Conservation (phyloP, 1,284 basidiomycete genomes). For the Meira miltonrushii region DNA sequence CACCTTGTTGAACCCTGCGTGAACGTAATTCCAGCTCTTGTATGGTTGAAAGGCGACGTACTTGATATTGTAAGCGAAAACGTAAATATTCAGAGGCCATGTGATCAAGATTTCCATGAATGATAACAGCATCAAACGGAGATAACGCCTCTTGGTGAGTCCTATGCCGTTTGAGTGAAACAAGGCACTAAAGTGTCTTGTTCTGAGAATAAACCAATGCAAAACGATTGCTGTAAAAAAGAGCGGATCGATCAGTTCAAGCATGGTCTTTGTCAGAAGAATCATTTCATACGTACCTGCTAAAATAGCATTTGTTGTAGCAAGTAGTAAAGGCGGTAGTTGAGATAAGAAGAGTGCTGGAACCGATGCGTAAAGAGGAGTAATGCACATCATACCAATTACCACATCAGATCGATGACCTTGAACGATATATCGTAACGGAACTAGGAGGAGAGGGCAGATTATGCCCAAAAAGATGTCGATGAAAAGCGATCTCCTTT, state of each 20-base stretch:
- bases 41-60: background rate
- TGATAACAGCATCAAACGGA: background rate
- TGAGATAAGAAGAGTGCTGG: background rate
- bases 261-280: background rate
- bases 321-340: background rate
- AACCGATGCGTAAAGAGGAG: background rate
- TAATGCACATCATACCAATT: background rate
- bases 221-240: background rate
- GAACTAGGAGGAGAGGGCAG: background rate
- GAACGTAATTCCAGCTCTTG: conserved; percentile 5
- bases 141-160: background rate
- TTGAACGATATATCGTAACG: background rate
- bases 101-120: background rate
- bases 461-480: background rate
- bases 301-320: background rate
- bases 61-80: background rate
- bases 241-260: background rate
- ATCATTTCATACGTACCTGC: background rate
- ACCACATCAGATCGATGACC: conserved; percentile 6
- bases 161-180: background rate
- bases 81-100: background rate
- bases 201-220: background rate
- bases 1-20: background rate
- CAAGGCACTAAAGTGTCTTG: background rate
- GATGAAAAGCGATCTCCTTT: background rate